Conservation (phyloP, 768 basidiomycete genomes). For the Hydnum rufescens region DNA sequence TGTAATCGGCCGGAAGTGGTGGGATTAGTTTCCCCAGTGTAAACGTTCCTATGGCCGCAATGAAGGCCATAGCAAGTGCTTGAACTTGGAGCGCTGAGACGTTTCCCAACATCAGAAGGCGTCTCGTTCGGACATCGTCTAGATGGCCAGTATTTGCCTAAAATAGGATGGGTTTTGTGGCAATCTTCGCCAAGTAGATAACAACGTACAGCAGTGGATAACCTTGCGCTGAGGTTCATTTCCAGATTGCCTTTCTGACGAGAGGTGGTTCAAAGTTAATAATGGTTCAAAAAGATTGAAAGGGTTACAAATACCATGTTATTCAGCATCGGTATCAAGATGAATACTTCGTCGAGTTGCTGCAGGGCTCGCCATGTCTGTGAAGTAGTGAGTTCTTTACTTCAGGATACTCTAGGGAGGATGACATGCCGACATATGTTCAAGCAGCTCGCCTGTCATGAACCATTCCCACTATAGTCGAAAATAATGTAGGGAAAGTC, state of each 20-base stretch:
- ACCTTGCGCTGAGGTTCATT: conserved; percentile 91
- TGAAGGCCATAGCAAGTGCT: conserved; percentile 69
- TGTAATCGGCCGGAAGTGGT: conserved; percentile 17
- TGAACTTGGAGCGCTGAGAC: conserved; percentile 81
- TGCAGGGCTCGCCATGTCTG: conserved; percentile 81
- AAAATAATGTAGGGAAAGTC: conserved; percentile 73
- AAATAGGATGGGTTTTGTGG: neutral
- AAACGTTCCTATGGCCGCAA: conserved; percentile 65
- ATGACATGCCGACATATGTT: conserved; percentile 58
- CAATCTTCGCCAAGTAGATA: neutral
- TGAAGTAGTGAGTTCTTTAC: neutral
- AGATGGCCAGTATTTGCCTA: conserved; percentile 75
- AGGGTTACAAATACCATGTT: conserved; percentile 31
- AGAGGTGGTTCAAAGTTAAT: neutral
- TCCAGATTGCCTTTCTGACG: conserved; percentile 77
- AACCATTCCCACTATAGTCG: conserved; percentile 69
- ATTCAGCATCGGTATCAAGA: conserved; percentile 84
- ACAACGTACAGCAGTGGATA: conserved; percentile 55
- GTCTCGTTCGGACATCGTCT: conserved; percentile 44
- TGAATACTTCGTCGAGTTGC: conserved; percentile 83
- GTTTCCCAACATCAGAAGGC: conserved; percentile 58
- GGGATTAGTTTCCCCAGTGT: conserved; percentile 34
- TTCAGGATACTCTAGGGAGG: neutral
- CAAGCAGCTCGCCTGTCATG: conserved; percentile 79
- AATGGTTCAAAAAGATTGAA: no score